Conservation (phyloP, 2,329 filamentous ascomycete genomes). For the Neurospora sp. region DNA sequence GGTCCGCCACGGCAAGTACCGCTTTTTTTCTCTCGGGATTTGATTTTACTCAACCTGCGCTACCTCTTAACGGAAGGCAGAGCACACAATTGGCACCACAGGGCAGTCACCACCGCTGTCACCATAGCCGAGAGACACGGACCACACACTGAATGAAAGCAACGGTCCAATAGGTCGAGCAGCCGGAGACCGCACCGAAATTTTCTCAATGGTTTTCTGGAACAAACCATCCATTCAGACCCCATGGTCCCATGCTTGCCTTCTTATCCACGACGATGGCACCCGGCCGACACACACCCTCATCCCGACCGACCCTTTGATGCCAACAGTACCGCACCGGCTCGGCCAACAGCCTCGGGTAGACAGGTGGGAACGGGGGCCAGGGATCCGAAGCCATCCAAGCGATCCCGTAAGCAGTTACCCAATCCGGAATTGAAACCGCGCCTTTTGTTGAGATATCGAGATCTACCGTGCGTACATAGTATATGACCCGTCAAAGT, state of each 20-base stretch:
- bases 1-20: background rate
- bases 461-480: background rate
- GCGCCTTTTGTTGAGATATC: background rate
- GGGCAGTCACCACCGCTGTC: background rate
- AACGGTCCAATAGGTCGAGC: background rate
- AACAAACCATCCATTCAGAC: background rate
- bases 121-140: background rate
- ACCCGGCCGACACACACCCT: background rate
- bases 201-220: background rate
- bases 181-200: background rate
- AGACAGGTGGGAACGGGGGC: background rate
- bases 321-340: background rate
- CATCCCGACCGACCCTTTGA: background rate
- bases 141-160: background rate
- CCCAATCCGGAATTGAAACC: background rate
- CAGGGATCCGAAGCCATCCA: background rate
- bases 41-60: too few relatives aligned
- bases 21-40: too few relatives aligned
- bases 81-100: background rate
- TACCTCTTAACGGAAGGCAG: background rate
- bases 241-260: background rate
- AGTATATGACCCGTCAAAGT: background rate
- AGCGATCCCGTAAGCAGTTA: too few relatives aligned
- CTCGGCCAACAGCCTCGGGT: background rate
- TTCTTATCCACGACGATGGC: background rate